These are phyloP conservation scores for Ramaria rubella DNA, from an alignment of 768 basidiomycete genomes.

Conservation along the genomic window DNA sequence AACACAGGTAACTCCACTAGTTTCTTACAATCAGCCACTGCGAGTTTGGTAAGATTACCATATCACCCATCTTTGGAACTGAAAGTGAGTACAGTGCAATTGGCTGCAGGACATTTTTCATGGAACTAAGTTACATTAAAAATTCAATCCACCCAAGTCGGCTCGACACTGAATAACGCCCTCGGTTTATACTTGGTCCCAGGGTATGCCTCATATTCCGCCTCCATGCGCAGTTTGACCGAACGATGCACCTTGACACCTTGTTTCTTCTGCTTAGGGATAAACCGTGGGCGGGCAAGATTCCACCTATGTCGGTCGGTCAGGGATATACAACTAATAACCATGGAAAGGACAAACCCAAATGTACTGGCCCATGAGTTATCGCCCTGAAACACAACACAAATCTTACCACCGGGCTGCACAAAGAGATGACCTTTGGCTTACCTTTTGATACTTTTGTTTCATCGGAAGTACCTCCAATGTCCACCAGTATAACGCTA, in stretches of 20 bases:
- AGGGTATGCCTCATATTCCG: background rate
- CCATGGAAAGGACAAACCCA: background rate
- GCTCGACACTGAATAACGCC: too few species aligned
- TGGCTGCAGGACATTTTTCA: too few species aligned
- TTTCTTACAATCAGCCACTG: too few species aligned
- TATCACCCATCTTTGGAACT: too few species aligned
- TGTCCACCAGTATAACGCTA: conserved; percentile 53
- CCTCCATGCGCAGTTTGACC: conserved; percentile 31
- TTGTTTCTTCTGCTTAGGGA: conserved; percentile 22
- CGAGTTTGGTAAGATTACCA: too few species aligned
- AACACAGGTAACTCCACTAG: too few species aligned
- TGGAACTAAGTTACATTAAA: too few species aligned
- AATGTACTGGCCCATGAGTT: background rate
- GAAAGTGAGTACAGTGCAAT: too few species aligned
- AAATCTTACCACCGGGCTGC: background rate
- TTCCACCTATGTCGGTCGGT: conserved; percentile 1
- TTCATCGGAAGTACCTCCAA: conserved; percentile 47
- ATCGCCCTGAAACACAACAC: too few species aligned
- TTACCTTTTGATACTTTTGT: conserved; percentile 16
- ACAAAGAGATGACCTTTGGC: background rate
- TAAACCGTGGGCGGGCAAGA: conserved; percentile 7
- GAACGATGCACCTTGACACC: conserved; percentile 40
- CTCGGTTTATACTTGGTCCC: too few species aligned
- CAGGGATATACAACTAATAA: background rate
- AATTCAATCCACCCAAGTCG: too few species aligned